Evolutionary conservation across 768 basidiomycete genomes (phyloP).

Genomic region (Trametes meyenii): DNA sequence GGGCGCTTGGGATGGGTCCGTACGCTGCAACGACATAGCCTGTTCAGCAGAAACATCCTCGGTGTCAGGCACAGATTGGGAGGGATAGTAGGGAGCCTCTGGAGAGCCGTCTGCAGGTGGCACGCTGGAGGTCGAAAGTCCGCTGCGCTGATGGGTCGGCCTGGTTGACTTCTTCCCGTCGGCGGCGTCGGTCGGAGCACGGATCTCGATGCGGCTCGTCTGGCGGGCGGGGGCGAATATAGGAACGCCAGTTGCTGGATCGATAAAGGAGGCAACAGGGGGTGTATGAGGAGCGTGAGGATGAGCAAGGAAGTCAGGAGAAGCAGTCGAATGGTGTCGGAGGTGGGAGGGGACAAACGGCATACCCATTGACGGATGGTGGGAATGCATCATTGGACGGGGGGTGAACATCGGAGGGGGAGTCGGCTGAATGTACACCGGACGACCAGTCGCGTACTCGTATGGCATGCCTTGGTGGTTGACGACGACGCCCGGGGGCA

Average conservation of each 20-base stretch:
- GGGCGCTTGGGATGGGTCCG: conserved; percentile 30
- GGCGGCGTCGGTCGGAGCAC: conserved; percentile 51
- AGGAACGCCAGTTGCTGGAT: conserved; percentile 66
- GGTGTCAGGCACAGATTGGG: background rate
- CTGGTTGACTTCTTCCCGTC: conserved; percentile 34
- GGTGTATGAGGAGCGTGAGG: conserved; percentile 61
- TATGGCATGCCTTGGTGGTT: conserved; percentile 80
- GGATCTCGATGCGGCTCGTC: conserved; percentile 73
- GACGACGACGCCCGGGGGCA: conserved; percentile 73
- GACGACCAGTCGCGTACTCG: conserved; percentile 80
- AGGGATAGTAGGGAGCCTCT: too few species aligned
- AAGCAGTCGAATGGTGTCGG: conserved; percentile 57
- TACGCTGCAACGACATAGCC: conserved; percentile 12
- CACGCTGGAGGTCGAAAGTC: conserved; percentile 26
- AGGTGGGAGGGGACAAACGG: conserved; percentile 65
- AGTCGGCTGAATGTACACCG: conserved; percentile 66
- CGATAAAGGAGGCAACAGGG: conserved; percentile 63
- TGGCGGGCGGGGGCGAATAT: conserved; percentile 77
- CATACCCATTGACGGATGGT: conserved; percentile 47
- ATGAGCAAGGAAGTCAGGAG: conserved; percentile 64
- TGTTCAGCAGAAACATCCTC: conserved; percentile 3
- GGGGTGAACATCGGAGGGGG: conserved; percentile 66
- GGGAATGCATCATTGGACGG: conserved; percentile 62
- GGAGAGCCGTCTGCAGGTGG: too few species aligned
- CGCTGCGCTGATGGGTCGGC: conserved; percentile 50